These are phyloP conservation scores for Kodamaea neixiangensis DNA, from an alignment of 805 yeast species.

Conservation along the genomic window DNA sequence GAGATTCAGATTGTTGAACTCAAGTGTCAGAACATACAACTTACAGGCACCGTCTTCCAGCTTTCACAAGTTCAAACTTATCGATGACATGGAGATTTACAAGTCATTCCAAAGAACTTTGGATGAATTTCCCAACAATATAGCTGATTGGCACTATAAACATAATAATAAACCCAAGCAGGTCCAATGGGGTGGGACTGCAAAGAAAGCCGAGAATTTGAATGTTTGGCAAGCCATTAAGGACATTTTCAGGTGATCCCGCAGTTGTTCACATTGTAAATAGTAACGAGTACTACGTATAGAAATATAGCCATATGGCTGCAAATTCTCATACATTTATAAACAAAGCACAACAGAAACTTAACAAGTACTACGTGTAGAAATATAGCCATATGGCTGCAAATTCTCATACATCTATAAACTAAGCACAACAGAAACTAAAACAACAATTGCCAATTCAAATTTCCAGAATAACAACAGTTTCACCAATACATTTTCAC, in stretches of 20 bases:
- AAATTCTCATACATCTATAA: not conserved
- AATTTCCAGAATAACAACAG: constrained; percentile 14
- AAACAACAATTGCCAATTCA: constrained; percentile 8
- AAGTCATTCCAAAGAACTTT: constrained; percentile 20
- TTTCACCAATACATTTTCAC: constrained; percentile 4
- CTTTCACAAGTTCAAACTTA: constrained; percentile 41
- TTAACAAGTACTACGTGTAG: not conserved
- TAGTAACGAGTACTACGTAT: not conserved
- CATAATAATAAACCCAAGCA: constrained; percentile 1
- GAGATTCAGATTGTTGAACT: constrained; percentile 25
- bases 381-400: not conserved
- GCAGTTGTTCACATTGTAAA: not conserved
- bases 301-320: not conserved
- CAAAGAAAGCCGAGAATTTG: constrained; percentile 5
- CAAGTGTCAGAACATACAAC: constrained; percentile 34
- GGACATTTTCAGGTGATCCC: not conserved
- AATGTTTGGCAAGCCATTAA: constrained; percentile 34
- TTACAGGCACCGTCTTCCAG: constrained; percentile 39
- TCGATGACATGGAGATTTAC: constrained; percentile 27
- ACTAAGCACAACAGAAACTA: constrained; percentile 2
- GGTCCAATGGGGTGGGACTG: constrained; percentile 1
- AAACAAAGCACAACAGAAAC: not conserved
- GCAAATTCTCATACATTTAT: not conserved
- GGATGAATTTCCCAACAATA: constrained; percentile 13
- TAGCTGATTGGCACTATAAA: constrained; percentile 20